Evolutionary conservation across 179 eudicot genomes (phyloP).

Genomic region (Spergularia azorica): DNA sequence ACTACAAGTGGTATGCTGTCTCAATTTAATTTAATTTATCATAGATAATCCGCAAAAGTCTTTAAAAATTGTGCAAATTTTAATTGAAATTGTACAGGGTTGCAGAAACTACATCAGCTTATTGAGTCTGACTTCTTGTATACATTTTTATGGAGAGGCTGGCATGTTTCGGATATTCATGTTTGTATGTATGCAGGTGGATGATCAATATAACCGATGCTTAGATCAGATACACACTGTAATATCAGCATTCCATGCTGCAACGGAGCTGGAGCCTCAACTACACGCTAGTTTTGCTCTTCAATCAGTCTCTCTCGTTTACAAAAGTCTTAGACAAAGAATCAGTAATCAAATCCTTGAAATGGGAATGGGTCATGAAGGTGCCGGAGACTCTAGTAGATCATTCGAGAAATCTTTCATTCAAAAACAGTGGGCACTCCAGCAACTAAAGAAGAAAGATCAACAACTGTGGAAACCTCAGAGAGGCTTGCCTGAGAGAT

Average conservation of each 20-base stretch:
- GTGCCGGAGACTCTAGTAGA: slow-evolving; percentile 33
- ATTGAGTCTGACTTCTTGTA: too few species aligned
- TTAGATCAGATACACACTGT: slow-evolving; percentile 79
- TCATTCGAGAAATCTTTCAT: slow-evolving; percentile 69
- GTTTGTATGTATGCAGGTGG: slow-evolving; percentile 50
- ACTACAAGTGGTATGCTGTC: slow-evolving; percentile 66
- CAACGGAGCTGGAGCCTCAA: slow-evolving; percentile 82
- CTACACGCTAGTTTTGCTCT: slow-evolving; percentile 70
- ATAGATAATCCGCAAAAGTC: too few species aligned
- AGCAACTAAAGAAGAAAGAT: slow-evolving; percentile 76
- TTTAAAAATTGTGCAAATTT: too few species aligned
- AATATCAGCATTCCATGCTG: slow-evolving; percentile 81
- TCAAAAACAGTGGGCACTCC: slow-evolving; percentile 90
- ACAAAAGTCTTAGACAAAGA: slow-evolving; percentile 77
- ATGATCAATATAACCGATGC: slow-evolving; percentile 70
- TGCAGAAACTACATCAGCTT: too few species aligned
- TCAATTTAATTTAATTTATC: neutral
- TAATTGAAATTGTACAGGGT: too few species aligned
- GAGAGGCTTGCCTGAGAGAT: slow-evolving; percentile 95
- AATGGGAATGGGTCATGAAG: slow-evolving; percentile 48
- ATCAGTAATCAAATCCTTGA: slow-evolving; percentile 74
- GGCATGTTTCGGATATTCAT: neutral
- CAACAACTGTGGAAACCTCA: slow-evolving; percentile 95
- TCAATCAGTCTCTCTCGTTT: slow-evolving; percentile 59
- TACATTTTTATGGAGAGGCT: too few species aligned